These are phyloP conservation scores for Quercus gilva DNA, from an alignment of 306 rosid genomes.

Conservation along the genomic window DNA sequence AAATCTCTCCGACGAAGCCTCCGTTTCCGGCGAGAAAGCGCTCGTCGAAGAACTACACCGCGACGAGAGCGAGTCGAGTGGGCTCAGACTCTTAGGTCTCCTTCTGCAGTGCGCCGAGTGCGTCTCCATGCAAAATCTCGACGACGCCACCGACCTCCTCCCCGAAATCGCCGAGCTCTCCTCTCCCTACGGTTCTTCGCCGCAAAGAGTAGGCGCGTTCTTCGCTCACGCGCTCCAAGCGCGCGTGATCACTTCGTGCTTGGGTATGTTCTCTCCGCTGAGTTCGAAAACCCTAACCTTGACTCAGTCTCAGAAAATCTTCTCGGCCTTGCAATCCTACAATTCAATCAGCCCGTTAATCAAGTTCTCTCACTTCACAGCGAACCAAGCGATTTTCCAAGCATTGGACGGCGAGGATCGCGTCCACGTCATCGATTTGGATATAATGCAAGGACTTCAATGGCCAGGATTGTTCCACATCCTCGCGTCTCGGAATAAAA, in stretches of 20 bases:
- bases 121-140: constrained; percentile 74
- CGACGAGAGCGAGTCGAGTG: constrained; percentile 57
- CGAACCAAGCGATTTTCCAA: constrained; percentile 94
- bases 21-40: constrained; percentile 34
- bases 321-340: constrained; percentile 81
- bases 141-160: constrained; percentile 67
- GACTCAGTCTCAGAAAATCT: constrained; percentile 71
- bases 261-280: constrained; percentile 65
- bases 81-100: constrained; percentile 69
- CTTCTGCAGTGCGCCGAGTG: constrained; percentile 95
- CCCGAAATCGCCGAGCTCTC: constrained; percentile 91
- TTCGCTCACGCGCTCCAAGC: constrained; percentile 88
- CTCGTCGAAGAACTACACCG: constrained; percentile 7
- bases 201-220: constrained; percentile 91
- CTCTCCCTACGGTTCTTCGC: constrained; percentile 81
- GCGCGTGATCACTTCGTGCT: constrained; percentile 80
- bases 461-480: constrained; percentile 99
- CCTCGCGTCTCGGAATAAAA: constrained; percentile 75
- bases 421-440: constrained; percentile 89
- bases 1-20: constrained; percentile 31
- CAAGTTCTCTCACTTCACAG: constrained; percentile 97
- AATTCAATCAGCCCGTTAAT: constrained; percentile 83
- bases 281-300: constrained; percentile 45
- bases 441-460: constrained; percentile 98
- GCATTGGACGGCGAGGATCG: constrained; percentile 91